Conservation (phyloP, 257 asterid species). For the Nicotiana benthamiana region DNA sequence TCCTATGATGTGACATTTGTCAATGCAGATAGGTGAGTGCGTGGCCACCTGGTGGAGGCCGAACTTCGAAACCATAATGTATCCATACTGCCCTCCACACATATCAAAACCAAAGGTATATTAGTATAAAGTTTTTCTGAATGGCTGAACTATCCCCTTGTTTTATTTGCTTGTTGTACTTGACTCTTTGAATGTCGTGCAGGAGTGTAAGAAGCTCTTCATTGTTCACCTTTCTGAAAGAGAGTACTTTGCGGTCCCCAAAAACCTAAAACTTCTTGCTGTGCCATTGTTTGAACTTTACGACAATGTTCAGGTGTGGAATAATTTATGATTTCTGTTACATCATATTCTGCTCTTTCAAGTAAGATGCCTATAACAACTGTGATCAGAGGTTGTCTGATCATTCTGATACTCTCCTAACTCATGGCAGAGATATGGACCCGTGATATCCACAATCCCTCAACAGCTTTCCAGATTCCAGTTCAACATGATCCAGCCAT, state of each 20-base stretch:
- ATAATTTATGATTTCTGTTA: background rate
- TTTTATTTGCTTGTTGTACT: background rate
- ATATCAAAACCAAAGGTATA: conserved; percentile 82
- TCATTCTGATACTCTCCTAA: background rate
- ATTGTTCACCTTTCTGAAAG: conserved; percentile 82
- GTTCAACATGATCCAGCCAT: conserved; percentile 86
- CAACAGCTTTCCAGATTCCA: conserved; percentile 95
- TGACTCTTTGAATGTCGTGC: conserved; percentile 17
- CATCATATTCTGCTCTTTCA: background rate
- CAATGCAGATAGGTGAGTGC: conserved; percentile 87
- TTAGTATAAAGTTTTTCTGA: background rate
- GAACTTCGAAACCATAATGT: conserved; percentile 86
- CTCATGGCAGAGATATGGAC: conserved; percentile 77
- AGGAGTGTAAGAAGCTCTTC: conserved; percentile 91
- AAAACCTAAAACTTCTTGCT: conserved; percentile 93
- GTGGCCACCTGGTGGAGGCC: conserved; percentile 99
- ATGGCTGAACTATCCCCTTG: background rate
- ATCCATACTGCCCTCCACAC: conserved; percentile 97
- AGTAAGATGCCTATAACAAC: background rate
- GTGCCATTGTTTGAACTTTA: conserved; percentile 96
- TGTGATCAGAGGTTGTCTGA: background rate
- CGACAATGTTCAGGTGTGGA: conserved; percentile 88
- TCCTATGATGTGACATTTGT: background rate
- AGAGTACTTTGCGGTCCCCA: conserved; percentile 91
- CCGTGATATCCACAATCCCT: conserved; percentile 90